Conservation (phyloP, 768 basidiomycete genomes). For the Mycena albidolilacea region DNA sequence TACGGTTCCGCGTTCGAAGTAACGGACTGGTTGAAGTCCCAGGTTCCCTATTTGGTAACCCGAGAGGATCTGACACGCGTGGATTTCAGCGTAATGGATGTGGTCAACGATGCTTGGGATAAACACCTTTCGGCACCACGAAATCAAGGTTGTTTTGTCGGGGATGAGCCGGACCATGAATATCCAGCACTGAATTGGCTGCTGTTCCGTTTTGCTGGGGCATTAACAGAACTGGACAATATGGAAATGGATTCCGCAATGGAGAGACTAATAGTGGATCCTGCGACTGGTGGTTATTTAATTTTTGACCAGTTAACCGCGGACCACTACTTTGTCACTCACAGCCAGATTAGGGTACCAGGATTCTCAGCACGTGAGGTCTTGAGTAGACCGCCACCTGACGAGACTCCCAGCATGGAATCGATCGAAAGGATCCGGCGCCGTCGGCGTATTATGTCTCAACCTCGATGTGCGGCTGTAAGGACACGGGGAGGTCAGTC, state of each 20-base stretch:
- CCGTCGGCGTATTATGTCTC: neutral
- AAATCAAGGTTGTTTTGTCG: neutral
- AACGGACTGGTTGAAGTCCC: conserved; percentile 12
- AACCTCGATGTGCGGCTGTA: no score
- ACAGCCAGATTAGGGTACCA: no score
- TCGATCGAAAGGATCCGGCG: conserved; percentile 9
- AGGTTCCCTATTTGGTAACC: conserved; percentile 20
- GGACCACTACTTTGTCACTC: no score
- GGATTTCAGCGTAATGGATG: conserved; percentile 13
- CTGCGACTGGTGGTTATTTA: no score
- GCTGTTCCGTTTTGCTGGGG: conserved; percentile 9
- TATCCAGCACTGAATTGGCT: conserved; percentile 26
- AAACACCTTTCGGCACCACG: neutral
- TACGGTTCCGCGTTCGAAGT: conserved; percentile 15
- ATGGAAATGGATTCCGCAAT: no score
- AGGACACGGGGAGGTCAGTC: no score
- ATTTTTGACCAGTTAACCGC: no score
- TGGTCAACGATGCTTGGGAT: conserved; percentile 19
- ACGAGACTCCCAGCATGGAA: no score
- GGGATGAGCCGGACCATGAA: conserved; percentile 9
- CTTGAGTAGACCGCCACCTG: no score
- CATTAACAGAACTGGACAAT: neutral
- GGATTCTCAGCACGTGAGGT: no score
- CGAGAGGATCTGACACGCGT: neutral
- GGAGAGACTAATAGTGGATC: no score